phyloP scores from a whole-genome alignment of 352 stramenopile species.

The Phytophthora lateralis region DNA sequence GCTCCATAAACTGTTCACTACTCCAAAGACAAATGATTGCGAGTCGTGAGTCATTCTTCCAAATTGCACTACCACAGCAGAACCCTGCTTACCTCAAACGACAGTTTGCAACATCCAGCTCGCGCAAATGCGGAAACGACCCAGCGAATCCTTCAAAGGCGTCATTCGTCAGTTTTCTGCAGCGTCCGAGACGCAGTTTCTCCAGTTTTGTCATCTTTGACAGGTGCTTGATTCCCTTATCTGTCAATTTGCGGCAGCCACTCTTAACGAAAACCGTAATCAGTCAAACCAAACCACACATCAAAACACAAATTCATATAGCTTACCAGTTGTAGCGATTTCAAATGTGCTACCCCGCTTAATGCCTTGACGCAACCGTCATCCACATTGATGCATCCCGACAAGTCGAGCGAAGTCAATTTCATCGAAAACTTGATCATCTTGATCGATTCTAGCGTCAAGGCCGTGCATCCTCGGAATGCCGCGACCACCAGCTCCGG shows the following conservation, averaged over 20 bases:
- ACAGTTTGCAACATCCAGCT: constrained; percentile 66
- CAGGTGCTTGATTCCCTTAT: constrained; percentile 60
- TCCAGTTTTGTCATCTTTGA: constrained; percentile 49
- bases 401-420: constrained; percentile 60
- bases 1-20: constrained; percentile 38
- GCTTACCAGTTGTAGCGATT: constrained; percentile 61
- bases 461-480: constrained; percentile 53
- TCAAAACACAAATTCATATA: not conserved
- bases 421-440: constrained; percentile 64
- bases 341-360: constrained; percentile 40
- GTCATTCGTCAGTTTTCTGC: constrained; percentile 53
- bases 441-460: constrained; percentile 53
- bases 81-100: constrained; percentile 41
- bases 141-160: constrained; percentile 49
- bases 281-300: not conserved
- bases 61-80: not conserved
- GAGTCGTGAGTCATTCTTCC: not conserved
- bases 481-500: constrained; percentile 54
- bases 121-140: constrained; percentile 42
- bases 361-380: constrained; percentile 57
- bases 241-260: constrained; percentile 57
- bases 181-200: constrained; percentile 61
- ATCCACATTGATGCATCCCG: constrained; percentile 64
- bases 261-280: constrained; percentile 33
- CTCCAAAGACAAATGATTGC: not conserved